A percentile compares a stretch with the other conserved stretches of the same genome.
Conservation (phyloP, 2,329 filamentous ascomycete species). For the Gnomoniopsis sp. region DNA sequence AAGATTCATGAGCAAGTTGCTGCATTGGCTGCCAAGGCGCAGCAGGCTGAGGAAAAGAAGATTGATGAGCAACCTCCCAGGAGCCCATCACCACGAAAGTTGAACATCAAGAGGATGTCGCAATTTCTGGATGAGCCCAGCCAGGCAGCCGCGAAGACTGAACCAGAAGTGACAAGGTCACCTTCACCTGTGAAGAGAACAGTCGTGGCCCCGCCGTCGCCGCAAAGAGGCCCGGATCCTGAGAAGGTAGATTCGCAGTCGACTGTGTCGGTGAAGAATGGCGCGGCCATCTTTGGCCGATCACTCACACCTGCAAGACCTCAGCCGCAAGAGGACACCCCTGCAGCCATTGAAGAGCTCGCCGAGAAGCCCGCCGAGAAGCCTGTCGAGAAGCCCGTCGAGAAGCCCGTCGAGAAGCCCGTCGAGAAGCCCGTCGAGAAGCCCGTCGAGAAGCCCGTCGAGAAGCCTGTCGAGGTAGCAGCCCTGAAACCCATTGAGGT, state of each 20-base stretch:
- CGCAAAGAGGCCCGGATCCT: constrained; percentile 22
- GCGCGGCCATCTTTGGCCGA: constrained; percentile 31
- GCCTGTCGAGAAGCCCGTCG: constrained; percentile 17
- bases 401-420: constrained; percentile 19
- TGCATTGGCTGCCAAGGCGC: constrained; percentile 24
- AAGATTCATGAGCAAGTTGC: constrained; percentile 32
- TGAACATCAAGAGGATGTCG: constrained; percentile 58
- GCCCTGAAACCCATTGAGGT: not conserved
- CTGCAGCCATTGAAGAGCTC: constrained; percentile 15
- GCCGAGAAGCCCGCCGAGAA: constrained; percentile 20
- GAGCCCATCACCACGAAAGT: constrained; percentile 49
- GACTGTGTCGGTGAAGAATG: constrained; percentile 35
- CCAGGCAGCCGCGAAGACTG: constrained; percentile 25
- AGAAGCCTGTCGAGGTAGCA: not conserved
- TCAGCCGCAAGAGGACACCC: constrained; percentile 7
- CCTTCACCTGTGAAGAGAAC: constrained; percentile 33
- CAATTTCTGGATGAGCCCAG: constrained; percentile 49
- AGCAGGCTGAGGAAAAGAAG: constrained; percentile 24
- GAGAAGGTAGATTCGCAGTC: constrained; percentile 28
- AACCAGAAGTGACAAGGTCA: constrained; percentile 25
- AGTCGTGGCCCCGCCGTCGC: constrained; percentile 11
- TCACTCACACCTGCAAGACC: constrained; percentile 21
- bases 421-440: constrained; percentile 17
- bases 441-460: constrained; percentile 3
- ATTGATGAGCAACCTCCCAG: constrained; percentile 37